Conservation (phyloP, 2,329 filamentous ascomycete genomes). For the Amylocarpus encephaloides region DNA sequence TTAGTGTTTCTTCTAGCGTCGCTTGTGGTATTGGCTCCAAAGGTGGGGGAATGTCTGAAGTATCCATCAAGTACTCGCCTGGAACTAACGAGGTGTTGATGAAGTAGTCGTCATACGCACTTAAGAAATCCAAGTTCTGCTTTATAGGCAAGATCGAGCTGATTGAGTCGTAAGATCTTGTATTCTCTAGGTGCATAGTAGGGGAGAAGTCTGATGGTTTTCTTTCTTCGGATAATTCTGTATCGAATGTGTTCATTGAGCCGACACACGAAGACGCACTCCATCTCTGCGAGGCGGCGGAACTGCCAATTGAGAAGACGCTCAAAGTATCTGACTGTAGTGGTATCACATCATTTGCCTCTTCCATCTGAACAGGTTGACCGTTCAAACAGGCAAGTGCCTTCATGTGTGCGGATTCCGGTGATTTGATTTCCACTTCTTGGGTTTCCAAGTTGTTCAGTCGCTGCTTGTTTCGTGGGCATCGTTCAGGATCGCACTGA, state of each 20-base stretch:
- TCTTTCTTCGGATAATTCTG: not conserved
- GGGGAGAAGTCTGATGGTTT: not conserved
- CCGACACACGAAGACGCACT: not conserved
- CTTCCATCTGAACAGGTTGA: not conserved
- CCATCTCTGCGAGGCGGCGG: not conserved
- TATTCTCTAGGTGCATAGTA: not conserved
- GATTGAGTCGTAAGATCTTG: not conserved
- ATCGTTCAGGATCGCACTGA: conserved; percentile 4
- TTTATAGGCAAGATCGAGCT: not conserved
- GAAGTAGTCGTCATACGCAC: not conserved
- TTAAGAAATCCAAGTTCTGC: not conserved
- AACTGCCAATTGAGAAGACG: not conserved
- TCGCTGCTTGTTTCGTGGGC: not conserved
- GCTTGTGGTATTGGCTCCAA: not conserved
- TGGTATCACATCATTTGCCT: not conserved
- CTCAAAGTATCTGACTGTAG: not conserved
- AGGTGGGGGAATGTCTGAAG: not conserved
- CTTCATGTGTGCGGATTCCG: not conserved
- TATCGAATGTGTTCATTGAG: not conserved
- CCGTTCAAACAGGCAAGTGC: not conserved
- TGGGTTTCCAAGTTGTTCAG: not conserved
- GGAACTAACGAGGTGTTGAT: not conserved
- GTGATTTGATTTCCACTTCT: not conserved
- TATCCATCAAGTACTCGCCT: not conserved
- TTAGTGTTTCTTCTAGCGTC: not conserved